Percentiles rank a stretch among this genome's conserved stretches.
These are phyloP conservation scores for Thraustochytrium striatum DNA, from an alignment of 352 stramenopile genomes.

Conservation along the genomic window DNA sequence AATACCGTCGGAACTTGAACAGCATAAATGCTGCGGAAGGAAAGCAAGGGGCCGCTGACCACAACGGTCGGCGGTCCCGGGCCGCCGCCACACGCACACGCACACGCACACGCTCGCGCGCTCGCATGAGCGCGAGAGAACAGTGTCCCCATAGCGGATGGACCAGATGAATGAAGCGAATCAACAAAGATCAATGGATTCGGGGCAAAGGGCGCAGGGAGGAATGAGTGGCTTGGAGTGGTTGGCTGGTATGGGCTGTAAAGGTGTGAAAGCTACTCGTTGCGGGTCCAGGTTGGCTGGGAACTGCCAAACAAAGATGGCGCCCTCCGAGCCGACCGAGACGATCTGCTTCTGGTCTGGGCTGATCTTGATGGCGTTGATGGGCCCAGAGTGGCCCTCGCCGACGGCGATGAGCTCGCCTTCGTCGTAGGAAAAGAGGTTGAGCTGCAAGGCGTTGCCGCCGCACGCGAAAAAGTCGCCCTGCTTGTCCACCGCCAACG, in stretches of 20 bases:
- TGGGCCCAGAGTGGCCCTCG: constrained; percentile 84
- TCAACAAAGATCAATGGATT: too few relatives aligned
- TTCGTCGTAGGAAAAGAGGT: constrained; percentile 94
- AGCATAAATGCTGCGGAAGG: constrained; percentile 36
- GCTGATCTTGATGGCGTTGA: constrained; percentile 84
- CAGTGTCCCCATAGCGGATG: too few relatives aligned
- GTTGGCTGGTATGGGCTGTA: too few relatives aligned
- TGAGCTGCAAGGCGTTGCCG: constrained; percentile 80
- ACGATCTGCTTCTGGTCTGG: constrained; percentile 85
- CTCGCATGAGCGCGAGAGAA: too few relatives aligned
- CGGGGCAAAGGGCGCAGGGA: too few relatives aligned
- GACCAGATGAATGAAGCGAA: too few relatives aligned
- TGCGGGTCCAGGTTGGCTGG: constrained; percentile 27
- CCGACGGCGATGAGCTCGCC: constrained; percentile 77
- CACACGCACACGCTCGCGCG: too few relatives aligned
- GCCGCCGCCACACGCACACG: too few relatives aligned
- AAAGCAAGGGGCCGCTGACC: background rate
- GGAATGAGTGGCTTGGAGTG: too few relatives aligned
- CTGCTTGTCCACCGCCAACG: constrained; percentile 80
- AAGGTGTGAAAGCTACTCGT: too few relatives aligned
- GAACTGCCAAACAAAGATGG: constrained; percentile 92
- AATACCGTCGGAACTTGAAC: constrained; percentile 46
- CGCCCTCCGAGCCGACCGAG: constrained; percentile 85
- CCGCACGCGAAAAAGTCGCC: constrained; percentile 84
- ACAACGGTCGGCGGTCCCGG: too few relatives aligned